A percentile compares a stretch with the other conserved stretches of the same genome.
phyloP scores from a whole-genome alignment of 2,329 filamentous ascomycete species.

The Ophiostoma australiae region DNA sequence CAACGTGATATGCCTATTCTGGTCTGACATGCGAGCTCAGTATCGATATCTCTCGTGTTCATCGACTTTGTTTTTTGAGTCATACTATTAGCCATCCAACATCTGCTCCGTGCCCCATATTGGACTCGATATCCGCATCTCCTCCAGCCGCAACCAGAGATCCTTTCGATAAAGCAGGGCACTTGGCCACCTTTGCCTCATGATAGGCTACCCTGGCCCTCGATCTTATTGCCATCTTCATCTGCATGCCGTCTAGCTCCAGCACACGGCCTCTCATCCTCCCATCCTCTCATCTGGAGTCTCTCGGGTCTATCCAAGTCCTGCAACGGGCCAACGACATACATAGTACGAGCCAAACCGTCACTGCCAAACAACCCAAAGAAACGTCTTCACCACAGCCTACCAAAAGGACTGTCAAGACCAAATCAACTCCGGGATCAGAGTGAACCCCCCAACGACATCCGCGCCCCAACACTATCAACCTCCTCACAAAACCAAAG shows the following conservation, averaged over 20 bases:
- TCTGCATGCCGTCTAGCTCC: background rate
- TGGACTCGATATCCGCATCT: background rate
- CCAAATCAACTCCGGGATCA: background rate
- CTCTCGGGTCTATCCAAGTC: background rate
- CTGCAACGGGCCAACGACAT: background rate
- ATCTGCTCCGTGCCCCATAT: background rate
- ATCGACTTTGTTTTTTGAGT: background rate
- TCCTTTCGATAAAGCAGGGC: background rate
- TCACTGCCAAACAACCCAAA: background rate
- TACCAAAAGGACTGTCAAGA: background rate
- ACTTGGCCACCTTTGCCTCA: background rate
- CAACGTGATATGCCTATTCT: background rate
- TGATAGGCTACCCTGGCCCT: background rate
- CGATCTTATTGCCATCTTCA: background rate
- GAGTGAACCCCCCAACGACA: background rate
- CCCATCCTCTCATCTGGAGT: background rate
- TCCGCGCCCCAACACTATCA: background rate
- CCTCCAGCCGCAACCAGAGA: slow-evolving; percentile 4
- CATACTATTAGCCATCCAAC: background rate
- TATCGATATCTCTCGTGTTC: background rate
- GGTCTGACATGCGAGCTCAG: background rate
- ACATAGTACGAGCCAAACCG: background rate
- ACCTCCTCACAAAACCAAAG: background rate
- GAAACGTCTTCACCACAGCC: background rate
- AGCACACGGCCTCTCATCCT: background rate